A percentile compares a stretch with the other conserved stretches of the same genome.
Conservation (phyloP, 306 rosid species). For the Pterocarpus macrocarpus region DNA sequence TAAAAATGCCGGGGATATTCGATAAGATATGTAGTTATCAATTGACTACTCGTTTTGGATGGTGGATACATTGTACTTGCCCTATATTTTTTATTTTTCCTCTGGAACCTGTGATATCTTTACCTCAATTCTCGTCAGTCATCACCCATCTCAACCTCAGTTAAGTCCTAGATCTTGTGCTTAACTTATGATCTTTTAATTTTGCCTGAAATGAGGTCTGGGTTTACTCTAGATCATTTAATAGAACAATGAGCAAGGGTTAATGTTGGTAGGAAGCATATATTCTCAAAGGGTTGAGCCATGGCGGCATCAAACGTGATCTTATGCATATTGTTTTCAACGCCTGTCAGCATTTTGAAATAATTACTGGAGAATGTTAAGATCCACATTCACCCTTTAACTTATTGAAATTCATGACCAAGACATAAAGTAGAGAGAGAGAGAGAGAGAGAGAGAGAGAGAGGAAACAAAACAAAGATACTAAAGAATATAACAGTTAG, state of each 20-base stretch:
- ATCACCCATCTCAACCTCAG: no score
- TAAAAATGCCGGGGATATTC: neutral
- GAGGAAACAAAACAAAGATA: neutral
- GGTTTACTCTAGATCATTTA: neutral
- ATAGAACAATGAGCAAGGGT: no score
- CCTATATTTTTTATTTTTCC: neutral
- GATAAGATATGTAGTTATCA: neutral
- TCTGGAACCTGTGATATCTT: neutral
- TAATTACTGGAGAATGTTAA: no score
- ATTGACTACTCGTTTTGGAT: neutral
- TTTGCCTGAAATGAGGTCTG: neutral
- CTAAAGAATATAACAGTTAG: neutral
- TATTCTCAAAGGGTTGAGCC: no score
- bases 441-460: neutral
- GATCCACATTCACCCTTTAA: neutral
- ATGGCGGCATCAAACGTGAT: no score
- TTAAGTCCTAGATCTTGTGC: neutral
- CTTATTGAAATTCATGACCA: neutral
- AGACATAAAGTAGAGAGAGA: no score
- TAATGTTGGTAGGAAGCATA: neutral
- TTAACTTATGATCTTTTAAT: neutral
- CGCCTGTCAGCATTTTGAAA: neutral
- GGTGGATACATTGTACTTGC: neutral
- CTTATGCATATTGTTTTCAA: neutral
- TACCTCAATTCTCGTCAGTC: neutral